Conservation (phyloP, 305 asterid species). For the Salvia sclarea region DNA sequence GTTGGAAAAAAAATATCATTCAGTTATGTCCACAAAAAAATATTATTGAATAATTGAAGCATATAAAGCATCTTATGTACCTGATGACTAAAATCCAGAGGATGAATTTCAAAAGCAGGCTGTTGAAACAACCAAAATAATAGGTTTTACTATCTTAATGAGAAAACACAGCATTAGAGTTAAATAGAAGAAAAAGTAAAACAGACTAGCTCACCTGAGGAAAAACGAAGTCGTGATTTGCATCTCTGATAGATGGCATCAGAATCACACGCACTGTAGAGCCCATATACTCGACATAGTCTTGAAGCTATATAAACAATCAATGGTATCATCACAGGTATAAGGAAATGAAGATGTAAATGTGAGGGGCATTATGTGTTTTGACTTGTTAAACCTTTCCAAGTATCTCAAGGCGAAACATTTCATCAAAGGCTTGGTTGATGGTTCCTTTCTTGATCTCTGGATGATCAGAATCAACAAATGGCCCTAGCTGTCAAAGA, state of each 20-base stretch:
- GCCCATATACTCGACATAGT: constrained; percentile 93
- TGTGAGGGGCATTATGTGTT: constrained; percentile 22
- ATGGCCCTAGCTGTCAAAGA: constrained; percentile 80
- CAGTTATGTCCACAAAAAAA: constrained; percentile 18
- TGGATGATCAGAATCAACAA: constrained; percentile 90
- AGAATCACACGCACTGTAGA: constrained; percentile 71
- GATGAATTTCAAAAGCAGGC: constrained; percentile 78
- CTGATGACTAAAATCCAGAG: constrained; percentile 63
- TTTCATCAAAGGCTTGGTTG: constrained; percentile 67
- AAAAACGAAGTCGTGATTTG: constrained; percentile 86
- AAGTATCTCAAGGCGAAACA: constrained; percentile 73
- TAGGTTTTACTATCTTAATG: constrained; percentile 13
- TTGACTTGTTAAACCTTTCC: constrained; percentile 61
- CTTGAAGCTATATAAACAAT: constrained; percentile 67
- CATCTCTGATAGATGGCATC: constrained; percentile 90
- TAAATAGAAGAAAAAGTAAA: background rate
- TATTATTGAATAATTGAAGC: background rate
- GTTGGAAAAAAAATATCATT: constrained; percentile 27
- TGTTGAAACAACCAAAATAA: constrained; percentile 43
- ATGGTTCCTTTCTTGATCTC: constrained; percentile 69
- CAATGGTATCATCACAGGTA: constrained; percentile 24
- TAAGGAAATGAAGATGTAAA: constrained; percentile 23
- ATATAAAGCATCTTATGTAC: constrained; percentile 40
- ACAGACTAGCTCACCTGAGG: constrained; percentile 67
- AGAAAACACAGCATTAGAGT: constrained; percentile 22